Base-by-base conservation (phyloP, 2,329 filamentous ascomycete species). In the Calycina marina region DNA sequence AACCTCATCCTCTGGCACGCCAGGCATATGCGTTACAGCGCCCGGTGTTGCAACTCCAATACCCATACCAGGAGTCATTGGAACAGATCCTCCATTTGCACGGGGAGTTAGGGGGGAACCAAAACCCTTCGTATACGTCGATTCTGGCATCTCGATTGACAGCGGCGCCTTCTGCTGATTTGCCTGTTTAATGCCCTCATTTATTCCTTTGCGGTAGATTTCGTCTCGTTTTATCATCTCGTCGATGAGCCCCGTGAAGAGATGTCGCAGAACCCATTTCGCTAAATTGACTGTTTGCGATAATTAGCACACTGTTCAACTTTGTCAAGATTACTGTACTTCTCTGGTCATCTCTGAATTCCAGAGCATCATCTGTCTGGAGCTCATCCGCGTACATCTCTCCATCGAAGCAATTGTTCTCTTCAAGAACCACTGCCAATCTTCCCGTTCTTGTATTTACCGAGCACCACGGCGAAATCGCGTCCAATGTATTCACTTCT, bases 361-460 rank as follows among this genome's bases (percentile, higher is more conserved):
- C 77, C 12, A 80, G 63, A n/a, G 71, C 62, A 40, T 84, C 77
- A 8, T 79, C 69, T 34, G 88, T 46, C 25, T 75, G 64, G 20
- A 92, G 61, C 56, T 96, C 86, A 52, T 98, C 90, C 1, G 85
- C 88, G 53, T 98, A 98, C 56, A 93, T 80, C 51, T 98, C 90
- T 11, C 86, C 90, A 56, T 98, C 90, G 46, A 98, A 98, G 53
- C 86, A 94, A 45, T 92, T 92, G 49, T 90, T 92, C 25, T 86
- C 83, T 51, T 98, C 90, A 12, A 98, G 57, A 12, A 92, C 77
- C 3, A 94, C 88, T 2, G 85, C 88, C 34, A 98, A 62, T 40
- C 82, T 84, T 20, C 90, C 90, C 4, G 88, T 96, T 45, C 88
- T 78, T 13, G 88, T 86, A 50, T 98, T 85, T 32, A 96, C 80